Evolutionary conservation across 176 grass and related monocot species (phyloP).

Genomic region (Triticum dicoccoides): DNA sequence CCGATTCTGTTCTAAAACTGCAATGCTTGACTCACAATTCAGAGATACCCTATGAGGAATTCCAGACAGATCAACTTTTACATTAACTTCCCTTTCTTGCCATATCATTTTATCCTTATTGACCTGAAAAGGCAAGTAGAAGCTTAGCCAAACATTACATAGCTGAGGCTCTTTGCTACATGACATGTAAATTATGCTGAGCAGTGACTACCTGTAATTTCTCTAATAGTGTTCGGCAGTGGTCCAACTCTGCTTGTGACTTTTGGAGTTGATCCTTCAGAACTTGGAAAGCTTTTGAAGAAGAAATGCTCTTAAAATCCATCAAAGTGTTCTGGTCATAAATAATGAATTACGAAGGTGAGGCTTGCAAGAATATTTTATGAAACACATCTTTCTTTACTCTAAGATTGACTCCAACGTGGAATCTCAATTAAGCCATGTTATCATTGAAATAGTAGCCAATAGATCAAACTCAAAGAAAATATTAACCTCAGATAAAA

Average conservation of each 20-base stretch:
- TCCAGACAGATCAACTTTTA: slow-evolving; percentile 74
- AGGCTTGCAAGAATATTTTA: background rate
- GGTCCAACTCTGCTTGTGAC: slow-evolving; percentile 65
- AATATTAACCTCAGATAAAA: background rate
- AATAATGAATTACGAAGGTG: background rate
- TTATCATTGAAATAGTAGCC: background rate
- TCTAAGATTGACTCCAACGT: background rate
- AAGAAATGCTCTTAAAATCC: slow-evolving; percentile 75
- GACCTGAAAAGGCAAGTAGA: slow-evolving; percentile 51
- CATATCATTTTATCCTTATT: slow-evolving; percentile 79
- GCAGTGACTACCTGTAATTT: slow-evolving; percentile 98
- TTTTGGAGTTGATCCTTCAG: slow-evolving; percentile 65
- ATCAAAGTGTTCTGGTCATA: slow-evolving; percentile 71
- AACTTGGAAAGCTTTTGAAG: slow-evolving; percentile 74
- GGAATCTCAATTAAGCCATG: background rate
- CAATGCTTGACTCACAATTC: slow-evolving; percentile 59
- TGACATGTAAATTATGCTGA: slow-evolving; percentile 44
- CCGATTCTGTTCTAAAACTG: slow-evolving; percentile 65
- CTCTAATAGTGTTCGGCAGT: slow-evolving; percentile 48
- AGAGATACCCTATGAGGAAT: slow-evolving; percentile 56
- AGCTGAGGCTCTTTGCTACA: slow-evolving; percentile 4
- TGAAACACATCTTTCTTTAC: background rate
- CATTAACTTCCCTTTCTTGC: slow-evolving; percentile 70
- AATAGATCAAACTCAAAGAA: background rate
- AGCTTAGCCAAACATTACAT: slow-evolving; percentile 28